phyloP scores from a whole-genome alignment of 2,329 filamentous ascomycete species.

The Passalora sequoiae region DNA sequence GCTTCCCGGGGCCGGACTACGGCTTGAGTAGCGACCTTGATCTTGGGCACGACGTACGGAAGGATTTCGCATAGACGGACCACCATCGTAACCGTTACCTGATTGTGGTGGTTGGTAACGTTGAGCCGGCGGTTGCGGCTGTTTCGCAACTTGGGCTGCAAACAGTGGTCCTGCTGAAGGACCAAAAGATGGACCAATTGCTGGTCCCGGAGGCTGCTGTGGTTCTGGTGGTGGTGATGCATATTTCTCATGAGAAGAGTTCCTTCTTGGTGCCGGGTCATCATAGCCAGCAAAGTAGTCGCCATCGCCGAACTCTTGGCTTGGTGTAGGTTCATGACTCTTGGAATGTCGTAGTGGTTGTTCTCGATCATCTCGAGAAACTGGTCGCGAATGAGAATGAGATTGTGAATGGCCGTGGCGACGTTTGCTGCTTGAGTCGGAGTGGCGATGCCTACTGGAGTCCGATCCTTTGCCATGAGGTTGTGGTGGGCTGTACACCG shows the following conservation, averaged over 20 bases:
- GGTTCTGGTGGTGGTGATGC: constrained; percentile 18
- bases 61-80: constrained; percentile 15
- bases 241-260: constrained; percentile 20
- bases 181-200: constrained; percentile 34
- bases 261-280: constrained; percentile 14
- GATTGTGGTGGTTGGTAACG: constrained; percentile 11
- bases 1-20: constrained; percentile 15
- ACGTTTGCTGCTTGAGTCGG: background rate
- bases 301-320: constrained; percentile 30
- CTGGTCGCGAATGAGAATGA: constrained; percentile 9
- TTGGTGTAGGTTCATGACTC: constrained; percentile 39
- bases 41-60: constrained; percentile 16
- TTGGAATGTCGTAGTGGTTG: constrained; percentile 38
- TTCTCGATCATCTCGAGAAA: constrained; percentile 14
- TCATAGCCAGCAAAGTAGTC: constrained; percentile 21
- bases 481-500: constrained; percentile 17
- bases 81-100: constrained; percentile 15
- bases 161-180: constrained; percentile 45
- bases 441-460: constrained; percentile 13
- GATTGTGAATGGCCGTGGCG: constrained; percentile 7
- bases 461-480: constrained; percentile 11
- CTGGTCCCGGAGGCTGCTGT: constrained; percentile 12
- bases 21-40: constrained; percentile 14
- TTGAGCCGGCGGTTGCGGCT: constrained; percentile 13
- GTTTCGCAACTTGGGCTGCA: constrained; percentile 29